A percentile compares a stretch with the other conserved stretches of the same genome.
These are phyloP conservation scores for Gossypium ekmanianum DNA, from an alignment of 345 rosid species.

Conservation along the genomic window DNA sequence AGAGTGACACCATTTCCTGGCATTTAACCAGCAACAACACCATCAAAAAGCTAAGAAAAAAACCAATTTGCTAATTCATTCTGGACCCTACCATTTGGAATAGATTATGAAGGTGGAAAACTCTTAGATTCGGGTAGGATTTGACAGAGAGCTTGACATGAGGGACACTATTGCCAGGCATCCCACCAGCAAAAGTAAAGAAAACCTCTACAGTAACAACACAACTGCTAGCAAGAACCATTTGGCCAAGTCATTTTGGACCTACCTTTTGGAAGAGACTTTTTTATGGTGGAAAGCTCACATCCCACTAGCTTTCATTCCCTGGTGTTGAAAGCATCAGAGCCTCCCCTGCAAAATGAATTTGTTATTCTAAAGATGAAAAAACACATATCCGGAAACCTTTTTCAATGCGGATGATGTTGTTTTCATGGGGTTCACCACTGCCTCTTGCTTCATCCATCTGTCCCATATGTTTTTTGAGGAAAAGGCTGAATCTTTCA, in stretches of 20 bases:
- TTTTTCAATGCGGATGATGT: neutral
- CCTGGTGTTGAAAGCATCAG: constrained; percentile 22
- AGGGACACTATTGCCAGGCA: constrained; percentile 22
- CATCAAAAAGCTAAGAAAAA: constrained; percentile 15
- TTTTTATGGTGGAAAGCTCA: constrained; percentile 15
- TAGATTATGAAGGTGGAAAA: neutral
- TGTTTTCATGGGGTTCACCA: constrained; percentile 12
- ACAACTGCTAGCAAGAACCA: constrained; percentile 15
- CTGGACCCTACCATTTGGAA: neutral
- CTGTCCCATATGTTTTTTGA: neutral
- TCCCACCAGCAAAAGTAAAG: constrained; percentile 25
- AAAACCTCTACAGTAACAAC: constrained; percentile 16
- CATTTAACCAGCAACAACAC: constrained; percentile 18
- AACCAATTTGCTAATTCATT: no score
- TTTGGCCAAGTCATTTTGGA: constrained; percentile 19
- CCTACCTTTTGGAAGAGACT: constrained; percentile 21
- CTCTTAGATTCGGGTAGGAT: neutral
- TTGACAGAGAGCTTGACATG: no score
- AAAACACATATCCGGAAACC: constrained; percentile 18
- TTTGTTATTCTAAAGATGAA: constrained; percentile 29
- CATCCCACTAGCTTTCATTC: constrained; percentile 36
- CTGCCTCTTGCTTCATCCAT: constrained; percentile 17
- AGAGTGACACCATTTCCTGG: constrained; percentile 20
- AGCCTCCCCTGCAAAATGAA: constrained; percentile 37
- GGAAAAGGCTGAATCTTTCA: neutral